Conservation (phyloP, 116 monocot species). For the Zostera marina region DNA sequence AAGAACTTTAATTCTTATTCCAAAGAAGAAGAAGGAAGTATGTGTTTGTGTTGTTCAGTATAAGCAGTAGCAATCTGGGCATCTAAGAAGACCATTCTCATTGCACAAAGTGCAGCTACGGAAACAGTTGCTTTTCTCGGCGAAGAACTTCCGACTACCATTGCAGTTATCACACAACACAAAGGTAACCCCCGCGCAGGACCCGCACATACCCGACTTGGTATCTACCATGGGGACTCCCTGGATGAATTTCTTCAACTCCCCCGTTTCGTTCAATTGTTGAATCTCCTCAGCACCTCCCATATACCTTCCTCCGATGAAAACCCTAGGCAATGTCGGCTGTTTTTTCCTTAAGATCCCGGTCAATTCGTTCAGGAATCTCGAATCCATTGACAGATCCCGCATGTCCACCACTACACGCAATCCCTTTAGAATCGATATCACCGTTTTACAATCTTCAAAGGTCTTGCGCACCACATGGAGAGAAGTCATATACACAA, state of each 20-base stretch:
- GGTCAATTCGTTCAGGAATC: slow-evolving; percentile 21
- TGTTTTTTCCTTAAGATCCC: slow-evolving; percentile 4
- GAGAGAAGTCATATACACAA: slow-evolving; percentile 57
- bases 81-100: slow-evolving; percentile 86
- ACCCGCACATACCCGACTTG: slow-evolving; percentile 4
- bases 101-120: slow-evolving; percentile 67
- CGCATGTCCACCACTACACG: slow-evolving; percentile 67
- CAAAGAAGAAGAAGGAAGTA: too few species aligned
- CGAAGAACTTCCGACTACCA: slow-evolving; percentile 53
- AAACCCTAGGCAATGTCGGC: slow-evolving; percentile 6
- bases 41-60: neutral
- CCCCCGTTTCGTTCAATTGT: slow-evolving; percentile 12
- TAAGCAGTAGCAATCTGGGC: slow-evolving; percentile 29
- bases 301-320: slow-evolving; percentile 12
- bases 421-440: slow-evolving; percentile 57
- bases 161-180: slow-evolving; percentile 22
- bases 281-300: slow-evolving; percentile 16
- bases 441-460: slow-evolving; percentile 51
- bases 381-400: slow-evolving; percentile 62
- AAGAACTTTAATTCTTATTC: too few species aligned
- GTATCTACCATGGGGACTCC: slow-evolving; percentile 4
- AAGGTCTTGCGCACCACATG: slow-evolving; percentile 62
- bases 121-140: slow-evolving; percentile 42
- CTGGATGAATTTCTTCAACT: slow-evolving; percentile 9
- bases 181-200: slow-evolving; percentile 9